Percentiles rank a stretch among this genome's conserved stretches.
These are phyloP conservation scores for Cladophialophora chaetospira DNA, from an alignment of 2,329 filamentous ascomycete species.

Conservation along the genomic window DNA sequence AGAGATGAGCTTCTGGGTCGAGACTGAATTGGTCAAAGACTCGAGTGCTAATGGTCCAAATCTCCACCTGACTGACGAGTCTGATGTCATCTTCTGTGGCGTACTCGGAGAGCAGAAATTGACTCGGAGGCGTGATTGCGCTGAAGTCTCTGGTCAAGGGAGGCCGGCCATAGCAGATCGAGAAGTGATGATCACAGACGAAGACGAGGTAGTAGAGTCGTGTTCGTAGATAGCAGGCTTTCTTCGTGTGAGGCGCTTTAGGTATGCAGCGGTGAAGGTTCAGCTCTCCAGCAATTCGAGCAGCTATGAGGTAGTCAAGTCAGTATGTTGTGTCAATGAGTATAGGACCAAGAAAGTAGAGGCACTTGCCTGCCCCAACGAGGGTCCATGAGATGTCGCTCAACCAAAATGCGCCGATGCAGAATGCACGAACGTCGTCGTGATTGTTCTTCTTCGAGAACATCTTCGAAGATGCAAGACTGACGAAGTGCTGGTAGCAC, in stretches of 20 bases:
- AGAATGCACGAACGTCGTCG: conserved; percentile 62
- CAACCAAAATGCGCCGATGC: conserved; percentile 64
- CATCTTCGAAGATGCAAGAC: conserved; percentile 58
- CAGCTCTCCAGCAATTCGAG: conserved; percentile 59
- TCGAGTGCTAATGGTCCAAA: conserved; percentile 61
- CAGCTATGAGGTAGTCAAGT: conserved; percentile 43
- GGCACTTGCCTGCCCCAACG: conserved; percentile 45
- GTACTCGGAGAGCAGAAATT: conserved; percentile 53
- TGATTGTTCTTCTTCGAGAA: conserved; percentile 59
- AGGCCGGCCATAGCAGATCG: conserved; percentile 61
- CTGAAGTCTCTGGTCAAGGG: conserved; percentile 60
- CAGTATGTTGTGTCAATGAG: not conserved
- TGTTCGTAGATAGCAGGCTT: conserved; percentile 46
- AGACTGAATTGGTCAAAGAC: conserved; percentile 59
- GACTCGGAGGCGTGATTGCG: conserved; percentile 58
- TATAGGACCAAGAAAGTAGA: not conserved
- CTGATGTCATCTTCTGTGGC: conserved; percentile 58
- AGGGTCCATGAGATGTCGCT: conserved; percentile 64
- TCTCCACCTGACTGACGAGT: conserved; percentile 59
- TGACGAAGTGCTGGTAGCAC: conserved; percentile 60
- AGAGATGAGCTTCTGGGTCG: conserved; percentile 55
- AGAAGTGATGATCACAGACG: conserved; percentile 67
- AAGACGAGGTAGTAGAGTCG: conserved; percentile 65
- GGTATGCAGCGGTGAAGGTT: conserved; percentile 57
- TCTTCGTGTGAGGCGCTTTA: conserved; percentile 36